A percentile compares a stretch with the other conserved stretches of the same genome.
Conservation (phyloP, 345 rosid species). For the Odontarrhena argentea region DNA sequence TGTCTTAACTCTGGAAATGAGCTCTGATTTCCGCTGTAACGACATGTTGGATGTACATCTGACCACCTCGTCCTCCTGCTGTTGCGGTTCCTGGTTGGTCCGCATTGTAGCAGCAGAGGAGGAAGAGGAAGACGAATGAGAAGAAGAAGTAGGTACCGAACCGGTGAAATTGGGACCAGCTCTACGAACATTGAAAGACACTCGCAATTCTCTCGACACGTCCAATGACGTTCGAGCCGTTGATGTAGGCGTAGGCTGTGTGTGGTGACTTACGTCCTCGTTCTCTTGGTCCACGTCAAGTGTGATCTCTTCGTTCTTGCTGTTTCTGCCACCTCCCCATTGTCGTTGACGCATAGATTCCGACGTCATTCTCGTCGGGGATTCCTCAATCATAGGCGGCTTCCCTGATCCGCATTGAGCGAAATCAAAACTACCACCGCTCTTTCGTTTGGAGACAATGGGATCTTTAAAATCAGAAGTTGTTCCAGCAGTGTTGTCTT, state of each 20-base stretch:
- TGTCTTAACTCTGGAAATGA: conserved; percentile 53
- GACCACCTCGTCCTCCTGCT: conserved; percentile 45
- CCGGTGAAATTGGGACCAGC: conserved; percentile 22
- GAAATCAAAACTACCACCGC: conserved; percentile 42
- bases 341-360: conserved; percentile 5
- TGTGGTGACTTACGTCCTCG: conserved; percentile 43
- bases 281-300: conserved; percentile 74
- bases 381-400: conserved; percentile 32
- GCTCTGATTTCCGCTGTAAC: conserved; percentile 47
- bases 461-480: conserved; percentile 24
- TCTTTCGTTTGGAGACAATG: background rate
- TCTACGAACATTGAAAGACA: conserved; percentile 50
- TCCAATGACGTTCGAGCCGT: conserved; percentile 39
- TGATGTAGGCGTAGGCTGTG: conserved; percentile 33
- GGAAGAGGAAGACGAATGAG: conserved; percentile 29
- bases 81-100: conserved; percentile 29
- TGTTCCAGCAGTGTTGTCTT: conserved; percentile 19
- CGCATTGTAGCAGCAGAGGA: conserved; percentile 19
- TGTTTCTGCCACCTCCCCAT: conserved; percentile 45
- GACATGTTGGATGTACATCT: conserved; percentile 57
- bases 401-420: conserved; percentile 18
- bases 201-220: conserved; percentile 49
- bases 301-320: conserved; percentile 51
- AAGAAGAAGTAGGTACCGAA: conserved; percentile 25
- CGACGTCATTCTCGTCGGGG: conserved; percentile 32